Percentiles rank a stretch among this genome's conserved stretches.
These are phyloP conservation scores for Pseudotulostoma volvatum DNA, from an alignment of 495 filamentous ascomycete species.

Conservation along the genomic window DNA sequence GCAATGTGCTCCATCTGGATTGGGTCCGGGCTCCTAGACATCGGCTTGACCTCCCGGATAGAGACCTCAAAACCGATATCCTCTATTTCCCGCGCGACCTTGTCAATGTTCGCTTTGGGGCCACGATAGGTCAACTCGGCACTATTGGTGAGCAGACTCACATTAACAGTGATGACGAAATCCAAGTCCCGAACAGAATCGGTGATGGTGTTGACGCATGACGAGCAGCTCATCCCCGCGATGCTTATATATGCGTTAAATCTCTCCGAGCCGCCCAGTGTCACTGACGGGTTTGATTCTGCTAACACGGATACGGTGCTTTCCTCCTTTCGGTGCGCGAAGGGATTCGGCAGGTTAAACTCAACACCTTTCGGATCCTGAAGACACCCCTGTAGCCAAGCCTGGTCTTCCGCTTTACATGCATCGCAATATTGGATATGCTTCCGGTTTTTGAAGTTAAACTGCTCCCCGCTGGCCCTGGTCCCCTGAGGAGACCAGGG, in stretches of 20 bases:
- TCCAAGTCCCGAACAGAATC: constrained; percentile 30
- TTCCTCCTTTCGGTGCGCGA: background rate
- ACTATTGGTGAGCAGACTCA: constrained; percentile 44
- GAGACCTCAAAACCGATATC: constrained; percentile 40
- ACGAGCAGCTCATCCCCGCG: constrained; percentile 50
- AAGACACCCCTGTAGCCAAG: background rate
- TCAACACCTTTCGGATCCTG: background rate
- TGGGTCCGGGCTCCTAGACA: background rate
- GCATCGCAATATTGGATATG: constrained; percentile 34
- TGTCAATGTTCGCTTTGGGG: constrained; percentile 22
- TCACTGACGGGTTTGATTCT: background rate
- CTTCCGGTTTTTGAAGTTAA: background rate
- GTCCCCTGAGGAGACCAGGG: background rate
- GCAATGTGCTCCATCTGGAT: constrained; percentile 26
- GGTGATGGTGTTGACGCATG: constrained; percentile 40
- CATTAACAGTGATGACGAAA: constrained; percentile 36
- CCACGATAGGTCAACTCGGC: constrained; percentile 32
- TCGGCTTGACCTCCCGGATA: constrained; percentile 14
- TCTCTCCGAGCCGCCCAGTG: constrained; percentile 6
- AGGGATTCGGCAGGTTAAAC: background rate
- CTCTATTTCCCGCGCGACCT: constrained; percentile 33
- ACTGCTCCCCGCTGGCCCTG: background rate
- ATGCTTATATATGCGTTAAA: constrained; percentile 35
- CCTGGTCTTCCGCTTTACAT: constrained; percentile 25
- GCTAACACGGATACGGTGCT: background rate